Base-by-base conservation (phyloP, 768 basidiomycete species). In the Lactifluus volemus region DNA sequence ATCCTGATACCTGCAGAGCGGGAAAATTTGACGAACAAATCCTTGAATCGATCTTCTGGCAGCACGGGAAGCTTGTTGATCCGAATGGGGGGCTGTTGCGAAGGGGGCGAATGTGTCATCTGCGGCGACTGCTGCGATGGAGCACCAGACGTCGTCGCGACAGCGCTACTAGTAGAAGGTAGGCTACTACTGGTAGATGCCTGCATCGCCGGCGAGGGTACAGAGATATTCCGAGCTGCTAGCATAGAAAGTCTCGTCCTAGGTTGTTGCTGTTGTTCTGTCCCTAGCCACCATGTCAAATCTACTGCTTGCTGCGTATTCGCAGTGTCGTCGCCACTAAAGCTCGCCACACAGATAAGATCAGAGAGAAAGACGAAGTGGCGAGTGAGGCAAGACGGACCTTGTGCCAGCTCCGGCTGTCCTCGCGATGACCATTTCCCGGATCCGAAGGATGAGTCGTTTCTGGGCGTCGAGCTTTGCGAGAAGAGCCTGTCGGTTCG, bases 41-140 rank as follows among this genome's bases (percentile, higher is more conserved):
- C 1, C n/a, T 58, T 62, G 45, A 62, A 62, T 42, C 61, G 36
- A 6, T 62, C 61, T 38, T 62, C 61, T 12, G 45, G 3, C 4
- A 62, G 48, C 38, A 21, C 5, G 2, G 56, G 39, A n/a, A 62
- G 19, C 49, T 49, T 62, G 29, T 38, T 48, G 25, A 4, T 12
- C 38, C 14, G 56, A 19, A 49, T 29, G 2, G 38, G 12, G 2
- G 30, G 12, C 15, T 8, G 61, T 3, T 62, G 61, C 19, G 56
- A 10, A 5, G 39, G 34, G 17, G 25, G 25, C 1, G 51, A 25
- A n/a, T 32, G 60, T 7, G 29, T 14, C 2, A 48, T 34, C 21
- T 53, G 61, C 2, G 51, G 50, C 8, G 56, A 48, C 52, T 58
- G 61, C 41, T 62, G 61, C 17, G 52, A 32, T 11, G 52, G 30